Evolutionary conservation across 345 rosid genomes (phyloP).

Genomic region (Acer yangbiense): DNA sequence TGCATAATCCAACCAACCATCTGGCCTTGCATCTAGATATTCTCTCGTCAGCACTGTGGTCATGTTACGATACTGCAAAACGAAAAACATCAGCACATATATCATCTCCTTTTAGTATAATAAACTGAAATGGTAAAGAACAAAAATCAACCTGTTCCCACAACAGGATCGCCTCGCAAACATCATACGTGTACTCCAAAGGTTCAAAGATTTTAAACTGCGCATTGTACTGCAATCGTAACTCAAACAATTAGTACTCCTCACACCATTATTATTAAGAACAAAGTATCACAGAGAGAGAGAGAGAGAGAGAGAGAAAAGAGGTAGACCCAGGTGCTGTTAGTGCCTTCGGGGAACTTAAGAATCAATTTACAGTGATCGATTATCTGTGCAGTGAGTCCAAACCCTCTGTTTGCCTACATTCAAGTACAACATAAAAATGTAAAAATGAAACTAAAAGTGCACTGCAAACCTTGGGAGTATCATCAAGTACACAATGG

Average conservation of each 20-base stretch:
- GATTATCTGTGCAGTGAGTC: conserved; percentile 66
- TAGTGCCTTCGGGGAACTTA: conserved; percentile 90
- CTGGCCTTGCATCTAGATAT: conserved; percentile 85
- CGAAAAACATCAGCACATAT: conserved; percentile 30
- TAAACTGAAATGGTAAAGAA: not conserved
- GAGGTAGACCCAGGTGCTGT: conserved; percentile 86
- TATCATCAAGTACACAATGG: not conserved
- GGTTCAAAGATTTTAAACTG: conserved; percentile 89
- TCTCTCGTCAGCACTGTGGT: conserved; percentile 95
- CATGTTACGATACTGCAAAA: conserved; percentile 91
- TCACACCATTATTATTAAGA: not conserved
- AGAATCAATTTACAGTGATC: conserved; percentile 85
- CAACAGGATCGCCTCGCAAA: conserved; percentile 81
- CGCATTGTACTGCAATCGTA: conserved; percentile 67
- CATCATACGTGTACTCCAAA: conserved; percentile 83
- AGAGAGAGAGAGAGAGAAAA: conserved; percentile 14
- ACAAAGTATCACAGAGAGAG: conserved; percentile 2
- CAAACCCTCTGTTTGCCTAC: conserved; percentile 90
- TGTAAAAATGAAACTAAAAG: not conserved
- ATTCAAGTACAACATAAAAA: conserved; percentile 11
- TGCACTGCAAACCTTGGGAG: not conserved
- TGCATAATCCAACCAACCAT: conserved; percentile 96
- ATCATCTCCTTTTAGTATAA: conserved; percentile 10
- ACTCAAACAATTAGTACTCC: conserved; percentile 15
- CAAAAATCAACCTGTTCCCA: conserved; percentile 89